Evolutionary conservation across 179 eudicot species (phyloP).

Genomic region (Carnegiea gigantea): DNA sequence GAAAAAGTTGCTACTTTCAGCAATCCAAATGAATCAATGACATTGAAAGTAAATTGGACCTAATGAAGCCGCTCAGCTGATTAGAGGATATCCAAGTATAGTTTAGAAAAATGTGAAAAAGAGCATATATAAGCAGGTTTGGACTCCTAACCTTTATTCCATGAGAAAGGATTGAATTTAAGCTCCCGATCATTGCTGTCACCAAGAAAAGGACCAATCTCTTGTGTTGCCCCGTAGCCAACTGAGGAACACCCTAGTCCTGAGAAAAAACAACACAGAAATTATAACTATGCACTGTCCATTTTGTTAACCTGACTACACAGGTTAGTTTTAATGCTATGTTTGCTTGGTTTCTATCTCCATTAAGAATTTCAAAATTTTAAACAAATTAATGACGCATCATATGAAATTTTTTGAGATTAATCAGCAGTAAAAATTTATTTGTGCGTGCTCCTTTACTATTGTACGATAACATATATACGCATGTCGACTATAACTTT

Average conservation of each 20-base stretch:
- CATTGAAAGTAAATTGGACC: too few species aligned
- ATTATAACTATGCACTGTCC: background rate
- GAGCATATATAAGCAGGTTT: background rate
- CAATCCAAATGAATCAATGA: too few species aligned
- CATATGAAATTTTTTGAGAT: background rate
- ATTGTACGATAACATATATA: too few species aligned
- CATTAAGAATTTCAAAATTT: too few species aligned
- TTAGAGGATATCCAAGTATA: too few species aligned
- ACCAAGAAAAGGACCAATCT: constrained; percentile 88
- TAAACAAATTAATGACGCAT: background rate
- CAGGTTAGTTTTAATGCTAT: background rate
- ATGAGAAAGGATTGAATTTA: constrained; percentile 67
- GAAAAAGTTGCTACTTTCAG: too few species aligned
- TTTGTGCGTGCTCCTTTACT: too few species aligned
- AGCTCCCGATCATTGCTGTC: constrained; percentile 50
- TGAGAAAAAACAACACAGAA: constrained; percentile 18
- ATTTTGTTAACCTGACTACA: background rate
- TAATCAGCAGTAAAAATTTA: too few species aligned
- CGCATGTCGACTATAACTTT: background rate
- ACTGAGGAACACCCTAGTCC: constrained; percentile 99
- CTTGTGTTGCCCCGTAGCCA: constrained; percentile 99
- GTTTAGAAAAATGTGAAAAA: too few species aligned
- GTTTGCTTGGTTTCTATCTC: too few species aligned
- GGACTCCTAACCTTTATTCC: constrained; percentile 63
- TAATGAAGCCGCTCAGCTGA: too few species aligned